Percentiles rank a stretch among this genome's conserved stretches.
These are phyloP conservation scores for Acanthochlamys bracteata DNA, from an alignment of 106 monocot species.

Conservation along the genomic window DNA sequence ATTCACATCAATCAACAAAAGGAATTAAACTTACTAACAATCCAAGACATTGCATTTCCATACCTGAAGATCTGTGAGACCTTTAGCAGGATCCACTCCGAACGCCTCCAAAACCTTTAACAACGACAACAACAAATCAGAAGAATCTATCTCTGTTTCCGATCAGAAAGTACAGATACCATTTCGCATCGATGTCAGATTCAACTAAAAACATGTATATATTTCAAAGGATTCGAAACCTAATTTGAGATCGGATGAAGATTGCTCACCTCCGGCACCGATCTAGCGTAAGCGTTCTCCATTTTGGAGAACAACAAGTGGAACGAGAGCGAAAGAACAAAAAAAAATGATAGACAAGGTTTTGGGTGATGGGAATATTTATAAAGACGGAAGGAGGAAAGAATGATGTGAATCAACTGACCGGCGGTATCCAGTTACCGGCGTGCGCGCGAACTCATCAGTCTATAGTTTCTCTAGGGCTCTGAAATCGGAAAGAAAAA, in stretches of 20 bases:
- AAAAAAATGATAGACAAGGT: not conserved
- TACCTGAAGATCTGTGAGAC: conserved; percentile 81
- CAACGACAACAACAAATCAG: not conserved
- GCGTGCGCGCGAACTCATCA: too few species aligned
- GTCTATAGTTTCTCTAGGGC: too few species aligned
- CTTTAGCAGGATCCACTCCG: conserved; percentile 80
- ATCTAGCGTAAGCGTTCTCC: conserved; percentile 94
- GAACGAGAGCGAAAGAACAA: not conserved
- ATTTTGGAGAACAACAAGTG: conserved; percentile 14
- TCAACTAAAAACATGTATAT: too few species aligned
- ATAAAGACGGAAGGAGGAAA: not conserved
- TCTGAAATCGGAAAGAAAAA: too few species aligned
- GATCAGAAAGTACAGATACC: too few species aligned
- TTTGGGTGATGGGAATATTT: not conserved
- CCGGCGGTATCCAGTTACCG: too few species aligned
- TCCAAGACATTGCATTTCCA: not conserved
- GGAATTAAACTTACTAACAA: not conserved
- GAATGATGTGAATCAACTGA: too few species aligned
- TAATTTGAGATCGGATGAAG: not conserved
- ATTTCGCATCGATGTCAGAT: too few species aligned
- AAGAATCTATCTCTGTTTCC: not conserved
- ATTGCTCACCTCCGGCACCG: conserved; percentile 54
- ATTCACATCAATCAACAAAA: not conserved
- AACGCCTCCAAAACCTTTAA: conserved; percentile 74
- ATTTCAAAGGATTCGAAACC: not conserved